These are phyloP conservation scores for Solanum chacoense DNA, from an alignment of 305 asterid genomes.

Conservation along the genomic window DNA sequence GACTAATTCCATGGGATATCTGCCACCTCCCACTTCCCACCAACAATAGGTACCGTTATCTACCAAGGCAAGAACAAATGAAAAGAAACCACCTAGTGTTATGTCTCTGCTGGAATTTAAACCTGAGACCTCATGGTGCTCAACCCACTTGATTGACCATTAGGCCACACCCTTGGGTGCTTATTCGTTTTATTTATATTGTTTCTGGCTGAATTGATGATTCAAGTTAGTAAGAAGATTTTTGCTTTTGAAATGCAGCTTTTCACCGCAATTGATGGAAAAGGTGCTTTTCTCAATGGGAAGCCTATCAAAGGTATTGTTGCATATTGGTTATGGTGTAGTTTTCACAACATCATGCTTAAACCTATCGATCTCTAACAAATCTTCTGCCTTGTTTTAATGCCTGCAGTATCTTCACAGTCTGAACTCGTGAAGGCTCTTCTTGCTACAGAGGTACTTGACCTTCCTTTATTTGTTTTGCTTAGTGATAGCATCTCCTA, in stretches of 20 bases:
- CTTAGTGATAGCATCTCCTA: not conserved
- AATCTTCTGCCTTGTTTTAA: not conserved
- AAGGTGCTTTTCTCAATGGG: constrained; percentile 86
- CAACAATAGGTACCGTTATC: not conserved
- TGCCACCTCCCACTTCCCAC: not conserved
- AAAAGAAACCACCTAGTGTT: not conserved
- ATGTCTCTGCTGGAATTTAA: not conserved
- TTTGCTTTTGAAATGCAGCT: constrained; percentile 40
- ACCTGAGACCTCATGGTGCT: not conserved
- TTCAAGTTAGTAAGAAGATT: not conserved
- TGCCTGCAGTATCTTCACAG: constrained; percentile 71
- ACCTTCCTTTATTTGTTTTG: not conserved
- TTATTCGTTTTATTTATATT: not conserved
- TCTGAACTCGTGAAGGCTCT: constrained; percentile 65
- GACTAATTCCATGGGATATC: not conserved
- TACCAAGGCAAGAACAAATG: not conserved
- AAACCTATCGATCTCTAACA: not conserved
- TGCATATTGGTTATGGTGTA: not conserved
- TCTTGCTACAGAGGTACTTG: constrained; percentile 74
- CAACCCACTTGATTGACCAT: not conserved
- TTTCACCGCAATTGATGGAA: constrained; percentile 66
- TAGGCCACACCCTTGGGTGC: not conserved
- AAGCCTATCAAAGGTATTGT: constrained; percentile 68
- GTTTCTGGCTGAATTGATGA: not conserved
- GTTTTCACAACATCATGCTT: not conserved